A percentile compares a stretch with the other conserved stretches of the same genome.
Evolutionary conservation across 345 rosid species (phyloP).

Genomic region (Populus euphratica): DNA sequence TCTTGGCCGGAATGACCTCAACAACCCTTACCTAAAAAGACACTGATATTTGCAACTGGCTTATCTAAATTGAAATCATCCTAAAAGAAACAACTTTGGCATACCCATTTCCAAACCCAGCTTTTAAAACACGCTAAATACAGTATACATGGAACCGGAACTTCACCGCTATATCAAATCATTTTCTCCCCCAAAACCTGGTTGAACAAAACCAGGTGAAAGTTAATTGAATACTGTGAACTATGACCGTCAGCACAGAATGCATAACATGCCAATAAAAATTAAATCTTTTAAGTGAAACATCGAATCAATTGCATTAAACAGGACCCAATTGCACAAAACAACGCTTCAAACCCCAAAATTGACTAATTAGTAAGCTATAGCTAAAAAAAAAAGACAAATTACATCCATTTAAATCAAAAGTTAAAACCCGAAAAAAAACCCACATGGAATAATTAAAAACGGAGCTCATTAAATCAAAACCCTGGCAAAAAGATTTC

Average conservation of each 20-base stretch:
- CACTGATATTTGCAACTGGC: conserved; percentile 12
- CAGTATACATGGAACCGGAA: not conserved
- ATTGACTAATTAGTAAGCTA: conserved; percentile 5
- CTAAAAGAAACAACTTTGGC: not conserved
- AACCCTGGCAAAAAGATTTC: conserved; percentile 1
- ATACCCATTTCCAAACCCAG: not conserved
- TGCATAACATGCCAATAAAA: not conserved
- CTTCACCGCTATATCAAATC: not conserved
- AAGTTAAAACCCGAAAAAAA: not conserved
- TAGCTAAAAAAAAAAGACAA: not conserved
- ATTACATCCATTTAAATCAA: not conserved
- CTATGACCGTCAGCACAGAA: not conserved
- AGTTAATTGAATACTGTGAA: not conserved
- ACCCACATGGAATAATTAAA: not conserved
- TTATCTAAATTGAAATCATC: conserved; percentile 6
- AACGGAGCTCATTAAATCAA: not conserved
- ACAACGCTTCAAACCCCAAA: conserved; percentile 8
- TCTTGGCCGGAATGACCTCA: conserved; percentile 11
- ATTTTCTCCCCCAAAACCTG: not conserved
- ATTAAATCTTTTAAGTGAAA: not conserved
- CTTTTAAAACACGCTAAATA: not conserved
- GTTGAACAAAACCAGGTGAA: not conserved
- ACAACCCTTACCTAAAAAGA: conserved; percentile 10
- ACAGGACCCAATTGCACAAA: not conserved
- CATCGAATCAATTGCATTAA: not conserved